Base-by-base conservation (phyloP, 2,329 filamentous ascomycete species). In the Stachybotrys chartarum region DNA sequence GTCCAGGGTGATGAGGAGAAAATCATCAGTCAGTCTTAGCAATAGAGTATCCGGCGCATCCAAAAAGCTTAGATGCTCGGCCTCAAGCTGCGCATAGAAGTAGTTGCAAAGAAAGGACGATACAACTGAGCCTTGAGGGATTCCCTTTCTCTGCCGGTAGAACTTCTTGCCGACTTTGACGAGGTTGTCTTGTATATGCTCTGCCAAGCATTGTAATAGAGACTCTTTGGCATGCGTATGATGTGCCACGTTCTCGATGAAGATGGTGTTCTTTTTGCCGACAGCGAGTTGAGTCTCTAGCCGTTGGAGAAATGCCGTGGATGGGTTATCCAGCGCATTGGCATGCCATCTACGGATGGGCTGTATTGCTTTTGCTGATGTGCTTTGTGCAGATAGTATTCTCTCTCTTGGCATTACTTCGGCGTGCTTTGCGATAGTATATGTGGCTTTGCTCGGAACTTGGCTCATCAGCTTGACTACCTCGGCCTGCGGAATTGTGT, bases 51-150 rank as follows among this genome's bases (percentile, higher is more conserved):
- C 75, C 11, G 66, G 56, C 0, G 58, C 58, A 10, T 72, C 65
- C 16, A 94, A 71, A 65, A 97, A 97, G 0, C 65, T 67, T 3
- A 97, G 75, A 14, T 86, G 75, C 30, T 84, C 78, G 7, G 72
- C 72, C 70, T 99, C 94, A 1, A 97, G 81, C 59, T 94, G 85
- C 6, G 90, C 92, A 67, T 99, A 99, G 70, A 97, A 97, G 72
- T 96, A 93, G 71, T 91, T 97, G 77, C 94, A 97, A 6, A 99
- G 78, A 46, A 91, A 78, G 48, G 87, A 89, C 0, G 92, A 97
- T 6, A 99, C 69, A 1, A 97, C 81, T 0, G 92, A 97, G 7
- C 94, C 94, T 69, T 99, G 94, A 0, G 94, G 92, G 45, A 99
- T 97, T 14, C 94, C 94, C 24, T 81, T 76, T 68, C 86, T 93